Percentiles rank a stretch among this genome's conserved stretches.
Conservation (phyloP, 148 eudicot genomes). For the Vaccinium darrowii region DNA sequence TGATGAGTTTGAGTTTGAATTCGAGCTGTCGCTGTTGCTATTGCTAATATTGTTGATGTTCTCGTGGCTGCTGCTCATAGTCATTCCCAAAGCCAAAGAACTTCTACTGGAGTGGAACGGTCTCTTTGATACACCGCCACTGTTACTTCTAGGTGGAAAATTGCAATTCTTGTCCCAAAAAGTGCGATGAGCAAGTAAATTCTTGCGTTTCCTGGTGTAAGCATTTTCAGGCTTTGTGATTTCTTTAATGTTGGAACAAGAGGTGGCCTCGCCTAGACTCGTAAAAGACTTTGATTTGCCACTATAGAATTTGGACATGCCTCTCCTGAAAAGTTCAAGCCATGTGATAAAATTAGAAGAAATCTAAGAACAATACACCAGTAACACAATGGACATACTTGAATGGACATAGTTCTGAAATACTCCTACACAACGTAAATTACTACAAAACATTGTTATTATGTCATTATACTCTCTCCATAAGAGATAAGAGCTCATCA, state of each 20-base stretch:
- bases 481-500: background rate
- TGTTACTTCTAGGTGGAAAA: constrained; percentile 28
- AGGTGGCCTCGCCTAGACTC: constrained; percentile 45
- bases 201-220: constrained; percentile 59
- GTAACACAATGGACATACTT: too few species aligned
- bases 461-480: background rate
- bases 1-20: background rate
- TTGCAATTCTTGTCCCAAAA: constrained; percentile 35
- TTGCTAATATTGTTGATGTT: constrained; percentile 5
- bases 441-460: background rate
- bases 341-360: background rate
- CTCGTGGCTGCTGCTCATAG: constrained; percentile 21
- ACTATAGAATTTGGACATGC: constrained; percentile 70
- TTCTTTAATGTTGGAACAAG: constrained; percentile 44
- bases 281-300: constrained; percentile 86
- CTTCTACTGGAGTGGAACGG: constrained; percentile 24
- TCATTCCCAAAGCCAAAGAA: constrained; percentile 48
- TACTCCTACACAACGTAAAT: background rate
- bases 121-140: constrained; percentile 54
- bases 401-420: background rate
- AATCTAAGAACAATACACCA: background rate
- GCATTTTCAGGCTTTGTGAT: constrained; percentile 64
- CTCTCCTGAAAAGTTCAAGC: constrained; percentile 44
- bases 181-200: constrained; percentile 40
- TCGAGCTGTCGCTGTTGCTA: background rate